A percentile compares a stretch with the other conserved stretches of the same genome.
Conservation (phyloP, 768 basidiomycete species). For the Jaapia argillacea region DNA sequence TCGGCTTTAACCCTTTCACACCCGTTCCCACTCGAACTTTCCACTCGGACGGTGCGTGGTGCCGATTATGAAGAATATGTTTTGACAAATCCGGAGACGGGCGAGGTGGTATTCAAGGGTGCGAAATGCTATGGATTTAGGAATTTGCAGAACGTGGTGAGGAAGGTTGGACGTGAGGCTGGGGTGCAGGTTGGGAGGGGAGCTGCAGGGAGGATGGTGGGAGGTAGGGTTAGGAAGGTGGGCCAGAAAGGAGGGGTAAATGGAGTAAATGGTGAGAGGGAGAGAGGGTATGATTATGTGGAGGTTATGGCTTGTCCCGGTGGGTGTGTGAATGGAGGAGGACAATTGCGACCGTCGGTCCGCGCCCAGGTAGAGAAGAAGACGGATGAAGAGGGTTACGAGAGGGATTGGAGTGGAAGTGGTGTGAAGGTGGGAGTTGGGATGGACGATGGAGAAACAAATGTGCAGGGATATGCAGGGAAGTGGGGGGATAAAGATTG, state of each 20-base stretch:
- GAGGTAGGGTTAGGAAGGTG: constrained; percentile 13
- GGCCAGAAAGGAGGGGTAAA: constrained; percentile 25
- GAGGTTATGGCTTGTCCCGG: constrained; percentile 99
- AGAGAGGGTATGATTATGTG: constrained; percentile 71
- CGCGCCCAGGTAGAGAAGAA: constrained; percentile 3
- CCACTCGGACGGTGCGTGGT: constrained; percentile 51
- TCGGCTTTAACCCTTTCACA: constrained; percentile 34
- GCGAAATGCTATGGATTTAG: constrained; percentile 96
- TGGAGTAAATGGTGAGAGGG: too few relatives aligned
- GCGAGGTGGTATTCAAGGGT: constrained; percentile 75
- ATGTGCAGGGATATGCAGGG: constrained; percentile 20
- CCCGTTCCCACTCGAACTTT: constrained; percentile 35
- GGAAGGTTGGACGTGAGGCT: constrained; percentile 81
- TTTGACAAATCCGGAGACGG: constrained; percentile 33
- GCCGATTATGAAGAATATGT: constrained; percentile 73
- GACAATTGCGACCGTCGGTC: constrained; percentile 46
- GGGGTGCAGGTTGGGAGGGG: constrained; percentile 66
- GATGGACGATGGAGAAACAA: constrained; percentile 11
- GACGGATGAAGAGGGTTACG: constrained; percentile 56
- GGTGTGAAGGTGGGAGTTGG: constrained; percentile 32
- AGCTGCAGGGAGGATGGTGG: constrained; percentile 43
- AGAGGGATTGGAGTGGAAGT: constrained; percentile 48
- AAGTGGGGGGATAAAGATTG: constrained; percentile 81
- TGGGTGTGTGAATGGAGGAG: constrained; percentile 96
- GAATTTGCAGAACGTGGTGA: constrained; percentile 93